Evolutionary conservation across 2,329 filamentous ascomycete species (phyloP), one percentile per base, ranked within the genome.

Genomic region (Aureobasidium musti): DNA sequence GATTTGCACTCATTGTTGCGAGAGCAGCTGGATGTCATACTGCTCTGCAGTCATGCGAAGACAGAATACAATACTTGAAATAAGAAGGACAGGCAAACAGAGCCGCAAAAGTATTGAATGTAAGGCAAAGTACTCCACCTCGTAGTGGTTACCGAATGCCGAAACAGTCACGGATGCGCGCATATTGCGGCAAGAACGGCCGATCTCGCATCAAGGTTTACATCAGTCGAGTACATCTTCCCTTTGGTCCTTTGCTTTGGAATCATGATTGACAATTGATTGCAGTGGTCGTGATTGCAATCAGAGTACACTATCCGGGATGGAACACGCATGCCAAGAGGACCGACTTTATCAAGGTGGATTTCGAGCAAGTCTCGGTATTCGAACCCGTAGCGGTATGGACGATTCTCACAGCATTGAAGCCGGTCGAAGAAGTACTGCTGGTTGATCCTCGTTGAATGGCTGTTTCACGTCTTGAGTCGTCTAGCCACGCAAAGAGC

Each of bases 121-220:
- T 10, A 37, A 28, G 19, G 21, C 21, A 61, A 21, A 41, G 11
- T 52, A 52, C 59, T 63, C 59, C 59, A 50, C 59, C 41, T 61
- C n/a, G 23, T 47, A 21, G 19, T 52, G 45, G 37, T 63, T 63
- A 19, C 59, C 59, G 59, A 63, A 47, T 63, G 30, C 59, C 59
- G 59, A 63, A 52, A 30, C 14, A 39, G 59, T 63, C 45, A 21
- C 30, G 33, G 23, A 23, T n/a, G 33, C 14, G 45, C 26, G 45
- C 59, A 37, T 39, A 23, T 52, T 52, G 45, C 59, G 59, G 59
- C 7, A 33, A 50, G 21, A 52, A 41, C 43, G 59, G 59, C 59
- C 59, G 45, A 63, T 41, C 35, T 52, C 59, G 59, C 59, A n/a
- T 30, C 23, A 52, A 43, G 19, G n/a, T n/a, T 49, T n/a, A 49